Conservation (phyloP, 371 early-diverging fungal species). For the Mucor sp. region DNA sequence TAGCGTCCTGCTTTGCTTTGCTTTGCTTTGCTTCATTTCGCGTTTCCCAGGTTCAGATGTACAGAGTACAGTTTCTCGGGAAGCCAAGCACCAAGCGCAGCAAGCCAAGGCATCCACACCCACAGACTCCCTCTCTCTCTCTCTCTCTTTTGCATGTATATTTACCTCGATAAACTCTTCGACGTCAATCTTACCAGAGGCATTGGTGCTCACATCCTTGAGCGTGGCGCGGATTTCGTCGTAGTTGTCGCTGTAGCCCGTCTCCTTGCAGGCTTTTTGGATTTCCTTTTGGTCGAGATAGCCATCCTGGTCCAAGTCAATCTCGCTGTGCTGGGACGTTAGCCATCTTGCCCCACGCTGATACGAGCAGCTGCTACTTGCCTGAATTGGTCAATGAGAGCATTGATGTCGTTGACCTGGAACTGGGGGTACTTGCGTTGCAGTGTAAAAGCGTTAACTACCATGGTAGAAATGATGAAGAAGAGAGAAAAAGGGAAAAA, state of each 20-base stretch:
- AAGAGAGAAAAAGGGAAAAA: constrained; percentile 4
- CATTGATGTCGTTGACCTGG: constrained; percentile 62
- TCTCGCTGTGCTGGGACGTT: constrained; percentile 43
- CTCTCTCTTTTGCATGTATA: background rate
- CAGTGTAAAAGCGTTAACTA: constrained; percentile 52
- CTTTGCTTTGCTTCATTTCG: constrained; percentile 10
- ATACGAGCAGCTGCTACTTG: constrained; percentile 38
- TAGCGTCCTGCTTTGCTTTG: background rate
- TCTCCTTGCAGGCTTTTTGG: constrained; percentile 67
- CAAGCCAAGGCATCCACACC: background rate
- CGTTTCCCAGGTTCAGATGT: background rate
- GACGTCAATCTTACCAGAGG: constrained; percentile 75
- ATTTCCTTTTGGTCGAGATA: constrained; percentile 76
- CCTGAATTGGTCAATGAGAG: constrained; percentile 66
- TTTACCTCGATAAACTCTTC: constrained; percentile 85
- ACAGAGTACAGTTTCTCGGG: background rate
- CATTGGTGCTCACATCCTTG: constrained; percentile 71
- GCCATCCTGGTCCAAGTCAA: constrained; percentile 76
- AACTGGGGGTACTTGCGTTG: constrained; percentile 65
- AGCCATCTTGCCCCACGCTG: background rate
- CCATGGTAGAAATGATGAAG: constrained; percentile 15
- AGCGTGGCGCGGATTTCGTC: constrained; percentile 78
- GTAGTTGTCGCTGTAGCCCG: constrained; percentile 72
- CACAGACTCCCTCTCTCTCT: background rate
- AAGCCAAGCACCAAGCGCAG: background rate